A percentile compares a stretch with the other conserved stretches of the same genome.
Evolutionary conservation across 169 alveolate species (phyloP).

Genomic region (Plasmodium vivax): DNA sequence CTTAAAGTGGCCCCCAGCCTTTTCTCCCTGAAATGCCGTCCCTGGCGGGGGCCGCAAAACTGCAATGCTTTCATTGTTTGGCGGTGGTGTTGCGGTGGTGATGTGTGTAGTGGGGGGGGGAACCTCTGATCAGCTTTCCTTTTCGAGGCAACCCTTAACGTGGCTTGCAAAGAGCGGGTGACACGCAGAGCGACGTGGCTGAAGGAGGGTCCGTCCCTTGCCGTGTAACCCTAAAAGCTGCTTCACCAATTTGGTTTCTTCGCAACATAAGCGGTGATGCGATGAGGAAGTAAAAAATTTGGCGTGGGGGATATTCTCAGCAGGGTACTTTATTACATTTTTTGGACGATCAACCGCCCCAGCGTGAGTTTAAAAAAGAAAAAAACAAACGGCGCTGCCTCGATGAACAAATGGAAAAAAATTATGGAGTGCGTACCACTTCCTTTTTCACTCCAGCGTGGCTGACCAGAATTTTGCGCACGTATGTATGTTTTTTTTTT

Average conservation of each 20-base stretch:
- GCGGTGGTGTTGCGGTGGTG: neutral
- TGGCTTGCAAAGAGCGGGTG: neutral
- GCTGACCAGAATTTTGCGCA: neutral
- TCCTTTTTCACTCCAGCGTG: neutral
- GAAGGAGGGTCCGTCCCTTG: neutral
- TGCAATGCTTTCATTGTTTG: neutral
- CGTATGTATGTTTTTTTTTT: neutral
- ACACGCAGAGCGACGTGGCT: neutral
- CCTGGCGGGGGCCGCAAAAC: neutral
- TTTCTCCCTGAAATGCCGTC: neutral
- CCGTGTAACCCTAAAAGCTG: neutral
- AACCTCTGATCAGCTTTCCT: neutral
- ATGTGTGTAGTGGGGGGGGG: neutral
- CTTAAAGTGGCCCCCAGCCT: neutral
- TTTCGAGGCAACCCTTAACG: neutral
- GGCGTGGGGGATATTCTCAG: neutral
- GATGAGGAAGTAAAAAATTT: no score
- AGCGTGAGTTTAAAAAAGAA: neutral
- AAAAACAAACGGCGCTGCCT: neutral
- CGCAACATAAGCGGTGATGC: neutral
- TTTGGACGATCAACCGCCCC: neutral
- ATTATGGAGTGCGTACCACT: neutral
- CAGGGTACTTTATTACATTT: neutral
- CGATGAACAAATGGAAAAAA: neutral
- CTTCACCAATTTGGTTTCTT: neutral